Conservation (phyloP, 2,329 filamentous ascomycete species). For the Ophiostoma sp. region DNA sequence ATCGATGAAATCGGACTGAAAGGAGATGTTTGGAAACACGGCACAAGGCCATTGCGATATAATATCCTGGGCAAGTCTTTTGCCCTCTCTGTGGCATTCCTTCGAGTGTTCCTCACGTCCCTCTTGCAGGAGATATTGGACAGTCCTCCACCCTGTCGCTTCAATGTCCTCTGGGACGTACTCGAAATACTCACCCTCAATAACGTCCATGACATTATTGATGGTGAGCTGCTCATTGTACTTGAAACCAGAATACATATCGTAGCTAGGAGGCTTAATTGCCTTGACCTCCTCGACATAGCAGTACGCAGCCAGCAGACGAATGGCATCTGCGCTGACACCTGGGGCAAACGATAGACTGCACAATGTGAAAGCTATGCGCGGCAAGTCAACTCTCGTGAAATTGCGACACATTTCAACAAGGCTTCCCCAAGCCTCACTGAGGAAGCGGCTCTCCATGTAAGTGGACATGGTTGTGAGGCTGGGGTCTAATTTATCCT, state of each 20-base stretch:
- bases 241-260: conserved; percentile 7
- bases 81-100: not conserved
- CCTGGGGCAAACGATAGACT: conserved; percentile 30
- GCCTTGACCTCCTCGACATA: conserved; percentile 38
- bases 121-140: not conserved
- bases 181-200: conserved; percentile 2
- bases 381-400: not conserved
- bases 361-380: conserved; percentile 31
- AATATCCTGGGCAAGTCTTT: not conserved
- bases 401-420: conserved; percentile 27
- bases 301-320: conserved; percentile 42
- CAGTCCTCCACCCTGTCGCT: not conserved
- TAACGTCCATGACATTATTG: not conserved
- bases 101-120: not conserved
- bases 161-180: not conserved
- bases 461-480: not conserved
- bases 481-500: fast-evolving
- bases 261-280: conserved; percentile 32
- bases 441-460: conserved; percentile 10
- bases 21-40: not conserved
- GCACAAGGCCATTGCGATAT: not conserved
- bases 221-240: conserved; percentile 17
- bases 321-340: conserved; percentile 30
- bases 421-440: conserved; percentile 30
- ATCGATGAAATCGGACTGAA: conserved; percentile 34